These are phyloP conservation scores for Jacaranda copaia DNA, from an alignment of 257 asterid species.

Conservation along the genomic window DNA sequence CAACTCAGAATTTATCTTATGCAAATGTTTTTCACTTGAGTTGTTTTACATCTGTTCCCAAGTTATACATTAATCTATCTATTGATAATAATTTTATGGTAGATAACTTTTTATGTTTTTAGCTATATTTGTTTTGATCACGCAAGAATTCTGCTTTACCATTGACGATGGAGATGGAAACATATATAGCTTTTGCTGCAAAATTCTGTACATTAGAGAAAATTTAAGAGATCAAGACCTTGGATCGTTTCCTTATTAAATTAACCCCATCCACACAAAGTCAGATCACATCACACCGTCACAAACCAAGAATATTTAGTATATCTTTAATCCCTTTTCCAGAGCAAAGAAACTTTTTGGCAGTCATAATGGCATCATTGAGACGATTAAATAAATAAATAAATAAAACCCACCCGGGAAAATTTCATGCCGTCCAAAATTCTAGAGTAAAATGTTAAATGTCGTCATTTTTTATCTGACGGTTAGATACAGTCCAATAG, in stretches of 20 bases:
- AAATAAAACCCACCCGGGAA: too few species aligned
- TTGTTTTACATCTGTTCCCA: not conserved
- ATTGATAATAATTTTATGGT: not conserved
- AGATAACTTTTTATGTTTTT: too few species aligned
- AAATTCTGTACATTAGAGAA: not conserved
- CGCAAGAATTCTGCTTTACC: too few species aligned
- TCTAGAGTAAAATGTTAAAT: too few species aligned
- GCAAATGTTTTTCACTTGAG: not conserved
- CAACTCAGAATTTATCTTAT: constrained; percentile 12
- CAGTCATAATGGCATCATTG: too few species aligned
- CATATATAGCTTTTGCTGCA: not conserved
- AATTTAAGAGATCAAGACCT: not conserved
- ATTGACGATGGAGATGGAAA: too few species aligned
- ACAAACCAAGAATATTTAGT: constrained; percentile 19
- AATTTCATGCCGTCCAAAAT: too few species aligned
- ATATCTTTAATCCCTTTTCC: not conserved
- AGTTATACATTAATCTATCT: not conserved
- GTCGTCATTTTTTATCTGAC: too few species aligned
- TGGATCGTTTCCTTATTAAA: not conserved
- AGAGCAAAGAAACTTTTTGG: not conserved
- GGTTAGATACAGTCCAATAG: too few species aligned
- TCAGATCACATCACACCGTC: not conserved
- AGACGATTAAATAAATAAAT: too few species aligned
- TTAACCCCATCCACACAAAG: not conserved
- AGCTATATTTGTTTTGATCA: too few species aligned